Base-by-base conservation (phyloP, 768 basidiomycete species). In the Austroboletus eburneus region DNA sequence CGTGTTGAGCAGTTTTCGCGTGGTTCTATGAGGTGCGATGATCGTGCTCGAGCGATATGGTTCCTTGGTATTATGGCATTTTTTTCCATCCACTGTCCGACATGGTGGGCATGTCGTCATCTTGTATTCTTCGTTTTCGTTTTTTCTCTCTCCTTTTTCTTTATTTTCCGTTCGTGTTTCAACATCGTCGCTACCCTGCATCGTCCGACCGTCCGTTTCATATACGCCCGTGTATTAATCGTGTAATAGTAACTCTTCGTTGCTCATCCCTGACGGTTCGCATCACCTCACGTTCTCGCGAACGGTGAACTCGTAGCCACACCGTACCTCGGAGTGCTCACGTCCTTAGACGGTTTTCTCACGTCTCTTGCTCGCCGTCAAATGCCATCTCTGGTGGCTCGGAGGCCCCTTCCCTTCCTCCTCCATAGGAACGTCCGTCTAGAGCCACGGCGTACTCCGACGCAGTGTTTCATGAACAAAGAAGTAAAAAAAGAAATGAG, bases 1-100 rank as follows among this genome's bases (percentile, higher is more conserved):
- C 44, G 77, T 72, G n/a, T 59, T 83, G 44, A 73, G 72, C 51
- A 75, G 77, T 37, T 76, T 83, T 57, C 76, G 76, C 36, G 72
- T 81, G 36, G 71, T 73, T 21, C 61, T 80, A 42, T 81, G 63
- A 66, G 27, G 12, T 49, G 9, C 12, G 30, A 32, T 32, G 13
- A 39, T 30, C 2, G 2, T 16, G 5, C 13, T 22, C 18, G 9
- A 14, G 17, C 16, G 18, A 10, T 34, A 13, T 22, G n/a, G 17
- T 20, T 12, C 45, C 39, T 52, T 46, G 24, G 38, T 45, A 36
- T 35, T 37, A 42, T 44, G 51, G 14, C 38, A 39, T 39, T 41
- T 24, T 32, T 16, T 36, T 37, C 12, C 18, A 16, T 13, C 25
- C 5, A 5, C 43, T 27, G 23, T 17, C 35, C n/a, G 16, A 12